Evolutionary conservation across 345 rosid species (phyloP).

Genomic region (Salix brachista): DNA sequence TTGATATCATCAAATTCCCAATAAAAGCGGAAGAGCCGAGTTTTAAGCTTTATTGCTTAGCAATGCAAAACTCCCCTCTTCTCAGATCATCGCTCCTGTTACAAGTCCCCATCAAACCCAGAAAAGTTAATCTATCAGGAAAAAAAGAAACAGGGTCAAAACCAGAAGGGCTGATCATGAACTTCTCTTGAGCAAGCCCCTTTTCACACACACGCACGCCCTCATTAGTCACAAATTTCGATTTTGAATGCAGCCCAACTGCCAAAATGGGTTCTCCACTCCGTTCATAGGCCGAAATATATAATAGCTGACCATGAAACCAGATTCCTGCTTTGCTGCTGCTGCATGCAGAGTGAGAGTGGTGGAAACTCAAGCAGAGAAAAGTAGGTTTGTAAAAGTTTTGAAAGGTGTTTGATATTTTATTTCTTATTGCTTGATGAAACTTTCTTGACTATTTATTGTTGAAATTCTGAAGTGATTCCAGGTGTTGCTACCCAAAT

Average conservation of each 20-base stretch:
- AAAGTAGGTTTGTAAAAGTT: too few relatives aligned
- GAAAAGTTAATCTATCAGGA: conserved; percentile 51
- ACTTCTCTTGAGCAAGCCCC: conserved; percentile 34
- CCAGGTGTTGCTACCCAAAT: too few relatives aligned
- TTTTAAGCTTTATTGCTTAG: conserved; percentile 32
- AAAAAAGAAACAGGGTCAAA: not conserved
- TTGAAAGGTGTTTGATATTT: too few relatives aligned
- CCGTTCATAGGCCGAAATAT: conserved; percentile 50
- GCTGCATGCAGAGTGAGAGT: too few relatives aligned
- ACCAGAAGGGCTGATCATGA: conserved; percentile 26
- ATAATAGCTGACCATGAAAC: conserved; percentile 65
- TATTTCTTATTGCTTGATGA: too few relatives aligned
- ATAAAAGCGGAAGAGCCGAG: conserved; percentile 39
- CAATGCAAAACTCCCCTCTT: conserved; percentile 43
- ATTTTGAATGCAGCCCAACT: conserved; percentile 32
- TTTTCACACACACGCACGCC: conserved; percentile 43
- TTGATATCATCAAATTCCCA: conserved; percentile 48
- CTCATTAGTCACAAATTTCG: conserved; percentile 47
- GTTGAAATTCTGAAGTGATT: too few relatives aligned
- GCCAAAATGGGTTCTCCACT: conserved; percentile 33
- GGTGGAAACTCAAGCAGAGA: too few relatives aligned
- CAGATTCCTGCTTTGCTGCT: conserved; percentile 31
- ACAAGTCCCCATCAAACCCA: conserved; percentile 37
- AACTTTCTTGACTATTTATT: too few relatives aligned
- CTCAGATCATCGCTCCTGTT: conserved; percentile 18